These are phyloP conservation scores for Phytopythium ostracodes DNA, from an alignment of 352 stramenopile genomes.

Conservation along the genomic window DNA sequence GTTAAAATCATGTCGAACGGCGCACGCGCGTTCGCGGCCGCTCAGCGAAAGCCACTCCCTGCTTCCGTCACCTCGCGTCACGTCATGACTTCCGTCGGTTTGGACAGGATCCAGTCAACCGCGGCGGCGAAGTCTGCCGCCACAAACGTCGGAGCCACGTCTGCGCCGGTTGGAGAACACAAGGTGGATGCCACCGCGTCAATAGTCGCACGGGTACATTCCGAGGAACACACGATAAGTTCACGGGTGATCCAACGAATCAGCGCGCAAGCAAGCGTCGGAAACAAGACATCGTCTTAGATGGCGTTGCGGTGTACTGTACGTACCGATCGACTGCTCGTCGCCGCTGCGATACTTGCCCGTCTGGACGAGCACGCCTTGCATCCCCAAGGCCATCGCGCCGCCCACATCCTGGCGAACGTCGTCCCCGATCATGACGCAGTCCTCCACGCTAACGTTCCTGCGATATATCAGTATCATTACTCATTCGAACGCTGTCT, in stretches of 20 bases:
- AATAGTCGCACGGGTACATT: not conserved
- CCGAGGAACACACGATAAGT: not conserved
- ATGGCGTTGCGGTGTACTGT: not conserved
- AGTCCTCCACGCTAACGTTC: slow-evolving; percentile 20
- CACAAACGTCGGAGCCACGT: slow-evolving; percentile 15
- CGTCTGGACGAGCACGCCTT: slow-evolving; percentile 37
- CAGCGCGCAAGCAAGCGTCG: too few relatives aligned
- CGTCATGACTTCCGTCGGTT: not conserved
- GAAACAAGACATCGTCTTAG: too few relatives aligned
- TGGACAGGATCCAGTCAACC: slow-evolving; percentile 26
- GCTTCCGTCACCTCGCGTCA: not conserved
- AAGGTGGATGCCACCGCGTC: not conserved
- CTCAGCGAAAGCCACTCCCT: not conserved
- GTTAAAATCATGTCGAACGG: not conserved
- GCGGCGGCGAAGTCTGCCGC: slow-evolving; percentile 23
- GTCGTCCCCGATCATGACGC: slow-evolving; percentile 60
- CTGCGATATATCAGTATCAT: too few relatives aligned
- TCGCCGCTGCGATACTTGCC: slow-evolving; percentile 46
- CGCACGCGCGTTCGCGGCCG: not conserved
- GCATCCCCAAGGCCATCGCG: slow-evolving; percentile 43
- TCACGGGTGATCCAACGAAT: not conserved
- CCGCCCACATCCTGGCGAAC: slow-evolving; percentile 43
- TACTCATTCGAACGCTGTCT: not conserved
- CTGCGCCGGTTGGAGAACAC: slow-evolving; percentile 5
- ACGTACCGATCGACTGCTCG: slow-evolving; percentile 15